These are phyloP conservation scores for Lepraria neglecta DNA, from an alignment of 495 filamentous ascomycete species.

Conservation along the genomic window DNA sequence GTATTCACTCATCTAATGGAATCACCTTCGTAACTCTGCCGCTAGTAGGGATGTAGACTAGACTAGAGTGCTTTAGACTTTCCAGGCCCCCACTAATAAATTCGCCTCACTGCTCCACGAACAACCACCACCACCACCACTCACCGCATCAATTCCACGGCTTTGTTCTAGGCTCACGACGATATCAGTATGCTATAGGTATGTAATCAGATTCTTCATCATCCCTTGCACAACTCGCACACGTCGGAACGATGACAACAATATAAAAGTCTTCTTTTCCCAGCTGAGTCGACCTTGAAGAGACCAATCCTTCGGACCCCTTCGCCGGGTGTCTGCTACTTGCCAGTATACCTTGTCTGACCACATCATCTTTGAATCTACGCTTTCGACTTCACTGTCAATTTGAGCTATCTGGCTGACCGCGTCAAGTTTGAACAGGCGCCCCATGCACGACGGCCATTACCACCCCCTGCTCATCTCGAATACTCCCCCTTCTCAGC, in stretches of 20 bases:
- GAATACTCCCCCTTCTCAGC: neutral
- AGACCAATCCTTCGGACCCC: conserved; percentile 61
- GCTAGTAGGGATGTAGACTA: conserved; percentile 2
- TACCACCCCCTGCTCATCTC: neutral
- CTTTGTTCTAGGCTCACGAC: neutral
- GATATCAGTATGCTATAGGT: conserved; percentile 11
- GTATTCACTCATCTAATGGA: conserved; percentile 7
- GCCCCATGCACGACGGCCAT: neutral
- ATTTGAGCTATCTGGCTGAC: conserved; percentile 2
- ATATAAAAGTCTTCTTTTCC: conserved; percentile 82
- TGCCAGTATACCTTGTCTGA: conserved; percentile 98
- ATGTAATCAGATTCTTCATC: conserved; percentile 12
- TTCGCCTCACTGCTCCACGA: neutral
- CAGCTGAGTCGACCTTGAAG: conserved; percentile 93
- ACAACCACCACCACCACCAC: neutral
- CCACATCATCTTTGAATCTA: conserved; percentile 13
- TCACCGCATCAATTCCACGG: neutral
- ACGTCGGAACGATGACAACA: conserved; percentile 74
- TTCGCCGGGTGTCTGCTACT: conserved; percentile 81
- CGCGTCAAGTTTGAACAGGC: neutral
- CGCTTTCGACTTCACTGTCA: neutral
- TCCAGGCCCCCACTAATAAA: conserved; percentile 1
- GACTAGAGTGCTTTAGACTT: neutral
- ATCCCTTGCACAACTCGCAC: conserved; percentile 24
- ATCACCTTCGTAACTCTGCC: neutral